Percentiles rank a stretch among this genome's conserved stretches.
Conservation (phyloP, 495 filamentous ascomycete genomes). For the Annulohypoxylon maeteangense region DNA sequence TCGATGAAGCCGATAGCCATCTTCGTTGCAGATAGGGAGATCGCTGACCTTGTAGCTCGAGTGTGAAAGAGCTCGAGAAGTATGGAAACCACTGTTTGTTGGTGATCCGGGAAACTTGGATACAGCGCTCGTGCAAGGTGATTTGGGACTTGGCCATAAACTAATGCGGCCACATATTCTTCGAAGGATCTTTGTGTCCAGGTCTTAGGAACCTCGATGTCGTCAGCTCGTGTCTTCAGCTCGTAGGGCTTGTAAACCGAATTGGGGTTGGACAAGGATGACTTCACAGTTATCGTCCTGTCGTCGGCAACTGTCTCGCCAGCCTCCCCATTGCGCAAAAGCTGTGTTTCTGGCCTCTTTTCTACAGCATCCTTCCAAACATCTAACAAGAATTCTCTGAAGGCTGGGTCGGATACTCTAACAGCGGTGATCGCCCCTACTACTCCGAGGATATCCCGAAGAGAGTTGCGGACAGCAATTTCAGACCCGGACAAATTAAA, state of each 20-base stretch:
- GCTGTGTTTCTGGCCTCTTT: constrained; percentile 12
- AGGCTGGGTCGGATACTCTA: constrained; percentile 27
- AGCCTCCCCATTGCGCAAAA: constrained; percentile 19
- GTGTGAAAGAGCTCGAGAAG: constrained; percentile 47
- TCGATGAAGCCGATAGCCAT: constrained; percentile 52
- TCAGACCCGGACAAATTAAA: constrained; percentile 38
- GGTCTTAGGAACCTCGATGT: constrained; percentile 44
- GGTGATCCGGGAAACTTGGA: constrained; percentile 35
- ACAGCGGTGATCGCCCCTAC: constrained; percentile 36
- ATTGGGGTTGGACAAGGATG: background rate
- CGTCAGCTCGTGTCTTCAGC: constrained; percentile 41
- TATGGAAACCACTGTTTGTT: constrained; percentile 42
- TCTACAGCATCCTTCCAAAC: constrained; percentile 5
- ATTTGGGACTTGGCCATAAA: constrained; percentile 40
- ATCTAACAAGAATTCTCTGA: constrained; percentile 6
- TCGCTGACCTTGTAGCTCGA: constrained; percentile 25
- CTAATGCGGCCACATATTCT: constrained; percentile 49
- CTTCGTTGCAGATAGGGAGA: constrained; percentile 51
- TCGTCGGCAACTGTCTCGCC: constrained; percentile 20
- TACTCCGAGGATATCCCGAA: constrained; percentile 34
- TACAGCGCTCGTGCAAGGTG: constrained; percentile 45
- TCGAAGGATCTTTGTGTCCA: constrained; percentile 54
- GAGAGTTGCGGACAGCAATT: constrained; percentile 33
- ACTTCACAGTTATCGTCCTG: constrained; percentile 34
- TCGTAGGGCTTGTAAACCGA: constrained; percentile 28